Evolutionary conservation across 1,284 basidiomycete genomes (phyloP).

Genomic region (Volvariella volvacea): DNA sequence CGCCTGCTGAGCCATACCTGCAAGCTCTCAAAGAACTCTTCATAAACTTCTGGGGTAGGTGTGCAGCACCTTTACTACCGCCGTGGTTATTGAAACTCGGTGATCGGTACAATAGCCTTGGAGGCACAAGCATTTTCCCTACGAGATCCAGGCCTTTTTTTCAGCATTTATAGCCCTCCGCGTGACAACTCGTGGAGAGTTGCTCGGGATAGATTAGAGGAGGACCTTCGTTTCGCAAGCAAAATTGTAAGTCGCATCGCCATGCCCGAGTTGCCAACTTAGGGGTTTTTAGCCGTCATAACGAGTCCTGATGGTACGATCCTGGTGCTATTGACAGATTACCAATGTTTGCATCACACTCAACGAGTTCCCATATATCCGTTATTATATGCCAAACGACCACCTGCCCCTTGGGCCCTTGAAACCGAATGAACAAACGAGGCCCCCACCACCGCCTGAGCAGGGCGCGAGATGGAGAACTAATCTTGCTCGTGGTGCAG

Average conservation of each 20-base stretch:
- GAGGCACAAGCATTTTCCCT: constrained; percentile 83
- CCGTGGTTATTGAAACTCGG: not conserved
- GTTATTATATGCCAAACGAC: constrained; percentile 86
- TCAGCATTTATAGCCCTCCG: constrained; percentile 81
- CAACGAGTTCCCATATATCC: constrained; percentile 91
- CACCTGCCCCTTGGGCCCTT: constrained; percentile 86
- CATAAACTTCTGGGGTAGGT: constrained; percentile 81
- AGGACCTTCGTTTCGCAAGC: constrained; percentile 73
- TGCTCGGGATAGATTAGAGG: constrained; percentile 66
- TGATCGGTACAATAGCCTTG: constrained; percentile 43
- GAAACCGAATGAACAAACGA: constrained; percentile 53
- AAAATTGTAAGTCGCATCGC: constrained; percentile 45
- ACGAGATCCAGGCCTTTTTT: constrained; percentile 74
- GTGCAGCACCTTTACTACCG: not conserved
- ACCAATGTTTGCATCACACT: constrained; percentile 87
- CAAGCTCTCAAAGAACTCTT: constrained; percentile 77
- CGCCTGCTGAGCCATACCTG: constrained; percentile 66
- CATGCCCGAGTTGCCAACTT: constrained; percentile 6
- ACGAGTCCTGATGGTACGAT: constrained; percentile 8
- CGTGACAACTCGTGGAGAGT: constrained; percentile 54
- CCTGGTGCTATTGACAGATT: constrained; percentile 42
- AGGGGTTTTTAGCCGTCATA: not conserved
- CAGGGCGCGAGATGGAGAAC: constrained; percentile 63
- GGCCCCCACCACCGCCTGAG: constrained; percentile 56
- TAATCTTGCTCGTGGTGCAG: constrained; percentile 61